phyloP scores from a whole-genome alignment of 495 filamentous ascomycete genomes.

The Amorphotheca resinae region DNA sequence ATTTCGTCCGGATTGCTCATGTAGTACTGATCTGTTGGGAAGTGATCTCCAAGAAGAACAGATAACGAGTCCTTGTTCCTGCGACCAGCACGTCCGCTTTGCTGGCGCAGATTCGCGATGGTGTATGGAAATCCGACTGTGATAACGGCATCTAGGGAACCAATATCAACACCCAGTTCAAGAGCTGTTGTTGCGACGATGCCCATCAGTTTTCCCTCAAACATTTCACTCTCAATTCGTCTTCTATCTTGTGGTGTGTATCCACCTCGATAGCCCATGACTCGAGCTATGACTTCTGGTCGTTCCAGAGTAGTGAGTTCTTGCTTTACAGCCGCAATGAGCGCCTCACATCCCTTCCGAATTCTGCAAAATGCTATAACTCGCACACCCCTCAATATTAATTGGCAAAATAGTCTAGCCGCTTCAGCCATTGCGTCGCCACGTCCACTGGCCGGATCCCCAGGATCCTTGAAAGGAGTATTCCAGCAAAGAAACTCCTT shows the following conservation, averaged over 20 bases:
- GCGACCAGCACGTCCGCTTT: conserved; percentile 85
- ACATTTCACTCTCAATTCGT: conserved; percentile 91
- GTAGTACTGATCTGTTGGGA: conserved; percentile 88
- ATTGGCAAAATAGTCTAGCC: conserved; percentile 77
- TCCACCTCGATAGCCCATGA: conserved; percentile 94
- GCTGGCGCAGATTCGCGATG: conserved; percentile 86
- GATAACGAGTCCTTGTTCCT: conserved; percentile 91
- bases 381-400: conserved; percentile 77
- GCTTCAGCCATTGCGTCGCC: conserved; percentile 74
- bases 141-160: conserved; percentile 85
- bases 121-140: conserved; percentile 92
- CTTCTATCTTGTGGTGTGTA: conserved; percentile 92
- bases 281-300: conserved; percentile 57
- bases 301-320: conserved; percentile 64
- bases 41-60: conserved; percentile 82
- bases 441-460: conserved; percentile 74
- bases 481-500: conserved; percentile 99
- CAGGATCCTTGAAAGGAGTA: conserved; percentile 85
- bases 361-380: conserved; percentile 92
- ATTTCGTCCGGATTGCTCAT: conserved; percentile 96
- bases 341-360: conserved; percentile 73
- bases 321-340: conserved; percentile 66
- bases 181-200: conserved; percentile 90
- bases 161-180: conserved; percentile 92
- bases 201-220: conserved; percentile 83